Base-by-base conservation (phyloP, 2,329 filamentous ascomycete genomes). In the Acephala macrosclerotiorum region DNA sequence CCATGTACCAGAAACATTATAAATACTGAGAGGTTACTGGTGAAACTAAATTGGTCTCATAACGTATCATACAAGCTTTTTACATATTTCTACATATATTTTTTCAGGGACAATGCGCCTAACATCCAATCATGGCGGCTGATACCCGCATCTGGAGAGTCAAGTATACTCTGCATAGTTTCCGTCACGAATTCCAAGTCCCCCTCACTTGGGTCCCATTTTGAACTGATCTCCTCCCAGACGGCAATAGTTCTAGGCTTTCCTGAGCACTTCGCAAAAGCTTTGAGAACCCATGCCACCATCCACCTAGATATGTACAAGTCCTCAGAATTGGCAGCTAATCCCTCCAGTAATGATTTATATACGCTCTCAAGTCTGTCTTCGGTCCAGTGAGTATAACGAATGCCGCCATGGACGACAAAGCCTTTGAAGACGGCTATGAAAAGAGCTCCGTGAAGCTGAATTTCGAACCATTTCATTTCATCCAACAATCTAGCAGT, bases 391-490 rank as follows among this genome's bases (percentile, higher is more conserved):
- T 87, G 83, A 0, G 89, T 89, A 68, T 89, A 81, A 26, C 82
- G 79, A 20, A 84, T 78, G 29, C 88, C 89, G 12, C 94, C 95
- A 74, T 97, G 90, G 2, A 81, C 77, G 36, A 85, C 83, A 75
- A 98, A 99, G 0, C 92, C 94, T 72, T 93, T 90, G 79, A 98
- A 92, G 3, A 98, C 82, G 8, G 91, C 85, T 42, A 96, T 82
- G 74, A 95, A 97, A 26, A 97, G 86, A 64, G 90, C 86, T 6
- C 91, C 91, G 67, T 95, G 88, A 18, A 95, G 80, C 0, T 88
- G 86, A 3, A 97, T 82, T 2, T 84, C 80, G 70, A 89, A 89
- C 42, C 81, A 79, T 63, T 86, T 87, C 93, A 97, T 97, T 76
- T 98, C 95, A 56, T 88, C 85, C 25, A 99, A 80, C 53, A 93